phyloP scores from a whole-genome alignment of 208 protist genomes.

The Leishmania martiniquensis region DNA sequence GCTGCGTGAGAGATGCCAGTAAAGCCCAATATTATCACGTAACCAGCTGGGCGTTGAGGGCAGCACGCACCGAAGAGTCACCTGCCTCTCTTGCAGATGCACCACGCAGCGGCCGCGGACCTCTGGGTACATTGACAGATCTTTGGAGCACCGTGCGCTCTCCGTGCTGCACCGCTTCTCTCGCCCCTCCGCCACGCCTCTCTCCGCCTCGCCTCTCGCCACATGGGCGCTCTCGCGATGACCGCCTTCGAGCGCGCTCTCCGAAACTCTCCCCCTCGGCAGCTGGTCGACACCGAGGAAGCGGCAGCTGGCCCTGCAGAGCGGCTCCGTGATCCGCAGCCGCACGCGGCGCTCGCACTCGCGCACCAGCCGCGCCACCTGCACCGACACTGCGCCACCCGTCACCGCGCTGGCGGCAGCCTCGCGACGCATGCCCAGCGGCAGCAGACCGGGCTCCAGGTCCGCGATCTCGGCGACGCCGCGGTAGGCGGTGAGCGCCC shows the following conservation, averaged over 20 bases:
- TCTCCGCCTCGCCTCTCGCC: not conserved
- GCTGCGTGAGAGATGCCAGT: constrained; percentile 6
- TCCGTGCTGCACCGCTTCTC: not conserved
- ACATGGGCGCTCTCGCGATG: not conserved
- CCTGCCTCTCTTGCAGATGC: not conserved
- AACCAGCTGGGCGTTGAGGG: constrained; percentile 6
- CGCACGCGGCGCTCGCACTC: constrained; percentile 12
- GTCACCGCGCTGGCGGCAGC: constrained; percentile 7
- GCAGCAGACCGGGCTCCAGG: constrained; percentile 23
- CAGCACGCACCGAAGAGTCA: not conserved
- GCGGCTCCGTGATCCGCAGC: not conserved
- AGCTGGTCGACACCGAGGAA: not conserved
- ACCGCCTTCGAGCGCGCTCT: not conserved
- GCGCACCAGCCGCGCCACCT: constrained; percentile 24
- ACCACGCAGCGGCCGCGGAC: constrained; percentile 4
- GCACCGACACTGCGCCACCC: constrained; percentile 13
- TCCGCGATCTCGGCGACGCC: constrained; percentile 21
- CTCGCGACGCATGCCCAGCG: constrained; percentile 16
- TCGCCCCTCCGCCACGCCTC: not conserved
- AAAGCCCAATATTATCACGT: constrained; percentile 1
- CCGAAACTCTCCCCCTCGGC: not conserved
- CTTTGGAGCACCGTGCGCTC: not conserved
- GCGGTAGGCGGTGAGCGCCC: constrained; percentile 31
- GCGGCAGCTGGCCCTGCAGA: not conserved
- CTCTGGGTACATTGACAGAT: not conserved